phyloP scores from a whole-genome alignment of 2,329 filamentous ascomycete genomes.

The Sporothrix brasiliensis region DNA sequence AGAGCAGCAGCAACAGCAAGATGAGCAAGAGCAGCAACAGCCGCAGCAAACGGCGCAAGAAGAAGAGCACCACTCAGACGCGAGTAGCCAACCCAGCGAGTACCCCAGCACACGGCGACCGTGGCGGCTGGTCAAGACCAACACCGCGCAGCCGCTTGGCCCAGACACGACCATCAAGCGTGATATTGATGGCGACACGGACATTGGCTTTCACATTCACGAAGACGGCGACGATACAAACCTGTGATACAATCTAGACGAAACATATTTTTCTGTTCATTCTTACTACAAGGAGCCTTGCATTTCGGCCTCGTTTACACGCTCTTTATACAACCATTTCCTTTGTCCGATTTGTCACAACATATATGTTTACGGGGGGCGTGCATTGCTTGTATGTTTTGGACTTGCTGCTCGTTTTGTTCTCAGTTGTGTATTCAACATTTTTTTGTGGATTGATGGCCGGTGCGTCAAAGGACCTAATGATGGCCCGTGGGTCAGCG shows the following conservation, averaged over 20 bases:
- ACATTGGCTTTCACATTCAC: slow-evolving; percentile 35
- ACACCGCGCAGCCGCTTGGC: slow-evolving; percentile 32
- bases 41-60: slow-evolving; percentile 9
- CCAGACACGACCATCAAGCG: slow-evolving; percentile 14
- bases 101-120: slow-evolving; percentile 57
- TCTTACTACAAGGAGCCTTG: background rate
- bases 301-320: background rate
- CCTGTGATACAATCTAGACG: background rate
- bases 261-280: background rate
- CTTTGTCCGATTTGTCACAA: background rate
- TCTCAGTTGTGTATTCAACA: background rate
- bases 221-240: slow-evolving; percentile 33
- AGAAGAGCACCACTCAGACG: slow-evolving; percentile 40
- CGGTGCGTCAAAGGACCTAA: background rate
- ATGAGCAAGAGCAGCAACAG: background rate
- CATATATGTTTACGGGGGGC: slow-evolving; percentile 10
- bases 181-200: slow-evolving; percentile 27
- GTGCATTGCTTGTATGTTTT: background rate
- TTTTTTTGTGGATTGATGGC: background rate
- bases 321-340: slow-evolving; percentile 8
- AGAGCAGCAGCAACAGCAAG: slow-evolving; percentile 19
- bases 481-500: background rate
- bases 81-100: slow-evolving; percentile 58
- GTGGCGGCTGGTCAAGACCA: slow-evolving; percentile 40
- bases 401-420: slow-evolving; percentile 1